phyloP scores from a whole-genome alignment of 2,329 filamentous ascomycete genomes.

The Fusarium dimerum region DNA sequence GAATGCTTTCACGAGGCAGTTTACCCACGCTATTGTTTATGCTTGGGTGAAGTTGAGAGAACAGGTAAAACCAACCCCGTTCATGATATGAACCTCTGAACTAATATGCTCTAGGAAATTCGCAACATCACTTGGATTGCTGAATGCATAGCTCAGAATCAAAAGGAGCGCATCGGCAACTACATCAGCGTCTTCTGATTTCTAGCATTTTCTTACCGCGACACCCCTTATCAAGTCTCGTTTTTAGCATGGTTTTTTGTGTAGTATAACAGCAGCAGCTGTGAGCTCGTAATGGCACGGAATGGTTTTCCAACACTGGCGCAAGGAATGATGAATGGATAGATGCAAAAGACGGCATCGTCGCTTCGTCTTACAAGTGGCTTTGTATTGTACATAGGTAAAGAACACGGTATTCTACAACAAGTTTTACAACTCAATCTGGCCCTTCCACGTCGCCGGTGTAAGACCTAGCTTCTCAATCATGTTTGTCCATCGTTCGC shows the following conservation, averaged over 20 bases:
- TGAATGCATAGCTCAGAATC: constrained; percentile 99
- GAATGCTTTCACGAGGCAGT: constrained; percentile 91
- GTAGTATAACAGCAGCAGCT: constrained; percentile 46
- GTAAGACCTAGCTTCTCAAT: constrained; percentile 82
- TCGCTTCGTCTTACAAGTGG: constrained; percentile 31
- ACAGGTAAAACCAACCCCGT: constrained; percentile 64
- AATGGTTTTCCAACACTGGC: constrained; percentile 33
- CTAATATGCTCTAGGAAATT: constrained; percentile 73
- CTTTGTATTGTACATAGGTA: constrained; percentile 53
- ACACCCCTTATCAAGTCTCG: constrained; percentile 11
- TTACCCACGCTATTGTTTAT: constrained; percentile 92
- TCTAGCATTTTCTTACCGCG: constrained; percentile 17
- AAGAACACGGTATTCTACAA: constrained; percentile 46
- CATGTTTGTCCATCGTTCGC: constrained; percentile 85
- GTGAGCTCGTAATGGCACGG: constrained; percentile 40
- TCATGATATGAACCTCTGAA: background rate
- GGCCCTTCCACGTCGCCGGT: constrained; percentile 85
- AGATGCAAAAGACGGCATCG: constrained; percentile 29
- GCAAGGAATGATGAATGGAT: constrained; percentile 32
- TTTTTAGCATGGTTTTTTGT: constrained; percentile 37
- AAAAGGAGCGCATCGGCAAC: constrained; percentile 98
- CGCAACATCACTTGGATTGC: constrained; percentile 99
- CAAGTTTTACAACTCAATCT: constrained; percentile 60
- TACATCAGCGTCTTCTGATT: constrained; percentile 95
- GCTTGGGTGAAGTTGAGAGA: constrained; percentile 97